These are phyloP conservation scores for Colletotrichum sp. DNA, from an alignment of 2,329 filamentous ascomycete species.

Conservation along the genomic window DNA sequence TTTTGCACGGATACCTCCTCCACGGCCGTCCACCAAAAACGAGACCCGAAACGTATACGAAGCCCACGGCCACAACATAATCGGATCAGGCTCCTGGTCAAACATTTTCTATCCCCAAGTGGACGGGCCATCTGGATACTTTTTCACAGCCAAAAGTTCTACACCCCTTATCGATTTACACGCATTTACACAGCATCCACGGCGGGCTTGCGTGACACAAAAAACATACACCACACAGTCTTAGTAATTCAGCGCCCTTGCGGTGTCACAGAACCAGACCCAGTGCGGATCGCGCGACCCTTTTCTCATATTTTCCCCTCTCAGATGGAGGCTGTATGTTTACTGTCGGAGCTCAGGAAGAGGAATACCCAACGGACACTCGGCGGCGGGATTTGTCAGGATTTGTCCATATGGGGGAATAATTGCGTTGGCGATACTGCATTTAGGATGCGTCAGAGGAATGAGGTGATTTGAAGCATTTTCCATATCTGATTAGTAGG, in stretches of 20 bases:
- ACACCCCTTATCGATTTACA: background rate
- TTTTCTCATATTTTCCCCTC: background rate
- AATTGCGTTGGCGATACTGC: background rate
- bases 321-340: conserved; percentile 11
- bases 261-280: background rate
- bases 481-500: background rate
- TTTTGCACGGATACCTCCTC: background rate
- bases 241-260: conserved; percentile 1
- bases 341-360: conserved; percentile 5
- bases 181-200: conserved; percentile 1
- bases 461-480: conserved; percentile 10
- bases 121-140: background rate
- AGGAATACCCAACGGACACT: conserved; percentile 17
- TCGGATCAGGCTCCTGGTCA: background rate
- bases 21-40: background rate
- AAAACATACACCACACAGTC: background rate
- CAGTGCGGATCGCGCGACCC: background rate
- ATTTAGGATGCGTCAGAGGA: conserved; percentile 6
- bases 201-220: background rate
- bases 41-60: conserved; percentile 15
- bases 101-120: background rate
- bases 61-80: conserved; percentile 11
- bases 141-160: background rate
- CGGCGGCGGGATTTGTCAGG: conserved; percentile 8
- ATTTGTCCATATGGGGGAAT: conserved; percentile 6